Base-by-base conservation (phyloP, 257 asterid species). In the Rhazya stricta region DNA sequence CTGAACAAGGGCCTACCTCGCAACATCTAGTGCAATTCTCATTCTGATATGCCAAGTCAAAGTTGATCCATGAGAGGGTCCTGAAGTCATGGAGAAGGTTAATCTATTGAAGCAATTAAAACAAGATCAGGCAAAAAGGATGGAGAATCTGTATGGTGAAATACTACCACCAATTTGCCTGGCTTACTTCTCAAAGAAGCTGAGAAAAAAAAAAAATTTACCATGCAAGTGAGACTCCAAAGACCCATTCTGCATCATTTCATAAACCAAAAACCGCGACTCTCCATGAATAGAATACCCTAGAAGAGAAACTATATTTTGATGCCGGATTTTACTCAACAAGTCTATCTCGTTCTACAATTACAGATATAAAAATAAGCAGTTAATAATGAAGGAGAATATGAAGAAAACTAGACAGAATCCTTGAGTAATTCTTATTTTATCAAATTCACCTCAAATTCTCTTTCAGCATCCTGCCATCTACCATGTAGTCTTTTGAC, bases 1-100 rank as follows among this genome's bases (percentile, higher is more conserved):
- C 30, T 21, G 60, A 39, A 19, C 21, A 54, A 71, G 50, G 39
- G 43, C 57, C 53, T 81, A 94, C 97, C 97, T 92, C 61, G 97
- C 98, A 54, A 94, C 86, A 85, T 94, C 98, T 66, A 94, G 85
- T 39, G 98, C 97, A 69, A 92, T 89, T 85, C 87, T 94, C 97
- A 94, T 91, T 56, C 98, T 87, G 54, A 94, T 48, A 76, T 87
- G 97, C 98, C 98, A 94, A 81, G 83, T 87, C 83, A 94, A 84
- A 71, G 83, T 79, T 34, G 90, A 84, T 86, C 91, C 88, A 77
- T 73, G 86, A 79, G 91, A 85, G 75, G 95, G 88, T 58, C 94
- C 98, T 94, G 82, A 36, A 16, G 69, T 41, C 74, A 71, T 30
- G 37, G 32, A 21, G 29, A 48, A 71, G 46, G 25, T 11, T 32